phyloP scores from a whole-genome alignment of 306 rosid species.

The Lupinus albus region DNA sequence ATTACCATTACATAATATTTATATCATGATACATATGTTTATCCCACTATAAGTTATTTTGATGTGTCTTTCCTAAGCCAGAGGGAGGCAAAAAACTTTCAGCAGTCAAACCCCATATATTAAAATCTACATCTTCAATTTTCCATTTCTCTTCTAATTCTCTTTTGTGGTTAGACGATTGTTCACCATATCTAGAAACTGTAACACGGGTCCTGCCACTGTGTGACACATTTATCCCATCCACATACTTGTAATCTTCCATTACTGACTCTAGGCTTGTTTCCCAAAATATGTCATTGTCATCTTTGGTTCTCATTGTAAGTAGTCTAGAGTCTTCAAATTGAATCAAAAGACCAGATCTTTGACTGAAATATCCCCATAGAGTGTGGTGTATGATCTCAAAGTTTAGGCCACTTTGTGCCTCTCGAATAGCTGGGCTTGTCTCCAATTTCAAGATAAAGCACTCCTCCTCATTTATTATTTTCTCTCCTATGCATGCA shows the following conservation, averaged over 20 bases:
- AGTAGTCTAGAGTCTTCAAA: slow-evolving; percentile 86
- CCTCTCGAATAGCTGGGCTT: slow-evolving; percentile 69
- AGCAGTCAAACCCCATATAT: slow-evolving; percentile 65
- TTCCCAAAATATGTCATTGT: slow-evolving; percentile 88
- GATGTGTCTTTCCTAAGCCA: slow-evolving; percentile 24
- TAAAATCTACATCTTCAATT: slow-evolving; percentile 81
- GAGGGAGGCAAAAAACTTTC: slow-evolving; percentile 77
- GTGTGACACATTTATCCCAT: slow-evolving; percentile 80
- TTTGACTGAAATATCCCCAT: slow-evolving; percentile 95
- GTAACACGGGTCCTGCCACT: slow-evolving; percentile 75
- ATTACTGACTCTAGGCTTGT: slow-evolving; percentile 84
- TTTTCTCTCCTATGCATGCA: slow-evolving; percentile 82
- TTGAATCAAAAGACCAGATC: slow-evolving; percentile 80
- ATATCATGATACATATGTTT: slow-evolving; percentile 17
- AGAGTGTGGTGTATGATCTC: slow-evolving; percentile 87
- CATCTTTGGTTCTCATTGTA: slow-evolving; percentile 62
- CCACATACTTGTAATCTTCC: slow-evolving; percentile 73
- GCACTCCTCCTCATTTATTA: slow-evolving; percentile 75
- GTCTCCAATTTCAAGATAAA: slow-evolving; percentile 82
- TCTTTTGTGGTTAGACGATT: slow-evolving; percentile 76
- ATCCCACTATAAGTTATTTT: not conserved
- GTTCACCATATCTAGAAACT: slow-evolving; percentile 77
- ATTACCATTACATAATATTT: slow-evolving; percentile 33
- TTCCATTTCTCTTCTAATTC: slow-evolving; percentile 88
- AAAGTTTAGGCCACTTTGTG: slow-evolving; percentile 63